Base-by-base conservation (phyloP, 768 basidiomycete genomes). In the Amanita muscaria region DNA sequence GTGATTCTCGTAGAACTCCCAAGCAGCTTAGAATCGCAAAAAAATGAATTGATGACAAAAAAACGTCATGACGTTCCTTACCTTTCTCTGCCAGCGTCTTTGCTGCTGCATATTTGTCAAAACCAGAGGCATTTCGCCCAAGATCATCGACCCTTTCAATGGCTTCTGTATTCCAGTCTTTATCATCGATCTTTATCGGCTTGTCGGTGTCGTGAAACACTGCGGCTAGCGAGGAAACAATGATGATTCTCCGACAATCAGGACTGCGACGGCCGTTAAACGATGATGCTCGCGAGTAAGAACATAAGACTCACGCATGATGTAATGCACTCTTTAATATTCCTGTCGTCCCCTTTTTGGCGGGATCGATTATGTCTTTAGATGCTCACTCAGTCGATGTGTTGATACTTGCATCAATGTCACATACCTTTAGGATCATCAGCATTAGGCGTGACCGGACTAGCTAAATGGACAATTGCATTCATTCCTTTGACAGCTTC, bases 401-500 rank as follows among this genome's bases (percentile, higher is more conserved):
- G n/a, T n/a, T n/a, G n/a, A n/a, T n/a, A n/a, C n/a, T n/a, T n/a
- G n/a, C n/a, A n/a, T n/a, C n/a, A n/a, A n/a, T n/a, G n/a, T n/a
- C n/a, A n/a, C n/a, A n/a, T 51, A 62, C 63, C 61, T 48, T 62
- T 47, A 3, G 73, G 72, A 30, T 77, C 68, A n/a, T 66, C 62
- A 1, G 64, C 67, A 2, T 69, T 61, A 18, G 65, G 48, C 42
- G 70, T 63, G 53, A 79, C 70, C 1, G 84, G 83, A 1, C 82
- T 83, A 0, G 83, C 83, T 3, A 70, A 76, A 54, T 87, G 86
- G 25, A 65, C 71, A 40, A 91, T 75, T 0, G 73, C 88, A 49
- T 86, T 79, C 6, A 89, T 77, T 1, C 73, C 85, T 56, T 79
- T 75, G 47, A 89, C 81, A 1, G 79, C 86, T 40, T 86, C 78